Percentiles rank a stretch among this genome's conserved stretches.
Conservation (phyloP, 2,329 filamentous ascomycete genomes). For the Penicillium frequentans region DNA sequence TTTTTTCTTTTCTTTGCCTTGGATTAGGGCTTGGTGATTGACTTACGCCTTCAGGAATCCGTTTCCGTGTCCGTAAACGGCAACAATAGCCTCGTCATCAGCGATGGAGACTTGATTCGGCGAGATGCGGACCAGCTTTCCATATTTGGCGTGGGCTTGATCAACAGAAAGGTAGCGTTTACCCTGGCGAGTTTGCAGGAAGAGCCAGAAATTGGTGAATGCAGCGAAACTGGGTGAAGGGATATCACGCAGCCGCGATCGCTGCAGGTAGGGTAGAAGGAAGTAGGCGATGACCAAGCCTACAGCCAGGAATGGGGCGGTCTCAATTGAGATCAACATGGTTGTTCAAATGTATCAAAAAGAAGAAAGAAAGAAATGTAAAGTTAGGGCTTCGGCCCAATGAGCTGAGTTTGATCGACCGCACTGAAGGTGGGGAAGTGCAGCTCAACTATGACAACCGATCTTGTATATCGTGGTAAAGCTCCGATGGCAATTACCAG, state of each 20-base stretch:
- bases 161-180: constrained; percentile 66
- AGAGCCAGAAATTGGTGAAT: constrained; percentile 79
- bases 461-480: not conserved
- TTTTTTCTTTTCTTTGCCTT: not conserved
- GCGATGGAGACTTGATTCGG: constrained; percentile 82
- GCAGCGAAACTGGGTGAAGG: constrained; percentile 56
- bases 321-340: constrained; percentile 34
- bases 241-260: constrained; percentile 53
- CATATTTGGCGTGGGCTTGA: constrained; percentile 70
- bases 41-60: constrained; percentile 70
- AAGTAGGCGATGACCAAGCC: constrained; percentile 56
- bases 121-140: constrained; percentile 78
- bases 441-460: not conserved
- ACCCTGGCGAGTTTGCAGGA: constrained; percentile 66
- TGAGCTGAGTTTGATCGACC: not conserved
- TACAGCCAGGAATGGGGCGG: constrained; percentile 44
- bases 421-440: not conserved
- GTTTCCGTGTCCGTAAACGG: constrained; percentile 78
- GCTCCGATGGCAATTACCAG: too few relatives aligned
- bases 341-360: not conserved
- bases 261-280: constrained; percentile 58
- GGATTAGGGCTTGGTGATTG: not conserved
- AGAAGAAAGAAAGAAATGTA: not conserved
- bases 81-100: constrained; percentile 72
- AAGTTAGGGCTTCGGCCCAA: not conserved